phyloP scores from a whole-genome alignment of 2,329 filamentous ascomycete species.

The Nigrospora osmanthi region DNA sequence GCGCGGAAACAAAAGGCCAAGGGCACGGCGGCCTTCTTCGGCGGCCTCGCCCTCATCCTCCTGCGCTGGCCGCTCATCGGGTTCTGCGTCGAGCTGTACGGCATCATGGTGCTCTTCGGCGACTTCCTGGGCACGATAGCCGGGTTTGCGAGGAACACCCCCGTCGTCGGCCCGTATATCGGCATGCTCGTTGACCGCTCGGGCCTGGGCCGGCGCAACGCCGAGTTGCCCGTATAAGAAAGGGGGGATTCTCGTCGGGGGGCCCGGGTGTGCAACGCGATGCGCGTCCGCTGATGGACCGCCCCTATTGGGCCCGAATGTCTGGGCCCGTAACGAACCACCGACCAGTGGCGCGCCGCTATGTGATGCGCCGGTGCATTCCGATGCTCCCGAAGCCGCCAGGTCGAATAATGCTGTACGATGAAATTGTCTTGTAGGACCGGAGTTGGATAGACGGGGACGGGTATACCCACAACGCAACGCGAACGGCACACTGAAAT shows the following conservation, averaged over 20 bases:
- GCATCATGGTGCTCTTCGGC: constrained; percentile 87
- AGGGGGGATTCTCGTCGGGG: not conserved
- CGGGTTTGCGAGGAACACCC: constrained; percentile 76
- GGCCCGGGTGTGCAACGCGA: too few relatives aligned
- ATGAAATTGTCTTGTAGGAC: too few relatives aligned
- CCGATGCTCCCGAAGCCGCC: too few relatives aligned
- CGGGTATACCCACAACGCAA: too few relatives aligned
- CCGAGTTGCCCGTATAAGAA: constrained; percentile 68
- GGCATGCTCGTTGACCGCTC: constrained; percentile 63
- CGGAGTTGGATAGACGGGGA: too few relatives aligned
- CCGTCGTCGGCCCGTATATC: constrained; percentile 81
- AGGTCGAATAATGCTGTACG: too few relatives aligned
- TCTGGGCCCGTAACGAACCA: too few relatives aligned
- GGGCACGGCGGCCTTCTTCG: constrained; percentile 81
- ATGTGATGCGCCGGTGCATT: too few relatives aligned
- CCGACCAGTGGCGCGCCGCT: too few relatives aligned
- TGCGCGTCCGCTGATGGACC: too few relatives aligned
- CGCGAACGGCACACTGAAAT: too few relatives aligned
- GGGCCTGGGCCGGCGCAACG: constrained; percentile 61
- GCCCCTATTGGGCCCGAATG: too few relatives aligned
- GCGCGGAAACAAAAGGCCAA: constrained; percentile 86
- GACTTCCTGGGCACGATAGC: constrained; percentile 93
- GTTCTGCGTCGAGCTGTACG: constrained; percentile 86
- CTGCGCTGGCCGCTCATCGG: constrained; percentile 86
- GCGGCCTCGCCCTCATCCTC: constrained; percentile 77